Conservation (phyloP, 202 grass and related monocot genomes). For the Panicum hallii region DNA sequence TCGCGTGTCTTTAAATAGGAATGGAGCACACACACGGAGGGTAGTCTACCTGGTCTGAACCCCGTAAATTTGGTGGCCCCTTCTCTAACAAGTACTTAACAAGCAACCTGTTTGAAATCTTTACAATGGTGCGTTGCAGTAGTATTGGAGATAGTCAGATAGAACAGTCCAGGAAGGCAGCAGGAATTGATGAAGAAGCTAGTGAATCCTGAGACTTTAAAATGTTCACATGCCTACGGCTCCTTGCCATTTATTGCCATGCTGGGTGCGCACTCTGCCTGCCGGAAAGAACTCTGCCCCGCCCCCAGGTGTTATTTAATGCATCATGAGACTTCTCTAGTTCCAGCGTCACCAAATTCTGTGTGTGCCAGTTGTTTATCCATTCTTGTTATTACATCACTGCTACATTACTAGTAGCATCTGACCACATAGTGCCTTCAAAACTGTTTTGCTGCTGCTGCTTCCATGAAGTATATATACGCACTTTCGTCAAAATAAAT, state of each 20-base stretch:
- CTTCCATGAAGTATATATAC: background rate
- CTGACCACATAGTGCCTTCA: background rate
- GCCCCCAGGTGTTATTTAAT: conserved; percentile 18
- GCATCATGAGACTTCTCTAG: conserved; percentile 26
- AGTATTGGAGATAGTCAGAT: too few species aligned
- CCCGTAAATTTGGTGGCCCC: too few species aligned
- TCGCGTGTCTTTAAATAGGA: too few species aligned
- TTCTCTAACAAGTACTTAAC: background rate
- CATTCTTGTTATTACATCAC: background rate
- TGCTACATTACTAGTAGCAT: background rate
- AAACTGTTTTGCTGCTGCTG: background rate
- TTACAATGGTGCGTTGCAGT: background rate
- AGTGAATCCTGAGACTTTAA: conserved; percentile 20
- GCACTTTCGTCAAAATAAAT: too few species aligned
- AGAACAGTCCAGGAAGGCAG: background rate
- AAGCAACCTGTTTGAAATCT: background rate
- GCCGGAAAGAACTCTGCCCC: background rate
- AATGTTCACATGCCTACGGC: conserved; percentile 42
- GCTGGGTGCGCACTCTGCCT: background rate
- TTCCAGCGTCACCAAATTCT: background rate
- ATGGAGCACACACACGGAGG: too few species aligned
- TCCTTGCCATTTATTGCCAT: conserved; percentile 32
- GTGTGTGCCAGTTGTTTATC: background rate
- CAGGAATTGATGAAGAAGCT: background rate
- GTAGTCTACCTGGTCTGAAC: too few species aligned